phyloP scores from a whole-genome alignment of 441 rosid species.

The Erysimum cheiri region DNA sequence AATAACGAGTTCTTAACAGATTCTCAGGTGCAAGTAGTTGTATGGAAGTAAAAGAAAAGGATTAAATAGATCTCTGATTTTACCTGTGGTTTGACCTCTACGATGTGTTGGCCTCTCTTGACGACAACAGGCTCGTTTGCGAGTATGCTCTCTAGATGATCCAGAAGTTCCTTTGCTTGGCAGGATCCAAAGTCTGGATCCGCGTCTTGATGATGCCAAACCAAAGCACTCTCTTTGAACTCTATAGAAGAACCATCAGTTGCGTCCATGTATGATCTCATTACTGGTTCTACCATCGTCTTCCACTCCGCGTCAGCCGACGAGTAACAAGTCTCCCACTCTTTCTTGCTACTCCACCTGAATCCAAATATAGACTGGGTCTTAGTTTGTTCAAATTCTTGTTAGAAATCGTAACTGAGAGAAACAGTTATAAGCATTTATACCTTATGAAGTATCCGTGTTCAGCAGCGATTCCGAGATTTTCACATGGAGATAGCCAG shows the following conservation, averaged over 20 bases:
- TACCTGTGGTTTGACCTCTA: constrained; percentile 74
- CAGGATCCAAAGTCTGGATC: constrained; percentile 63
- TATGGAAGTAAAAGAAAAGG: not conserved
- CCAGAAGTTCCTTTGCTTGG: constrained; percentile 66
- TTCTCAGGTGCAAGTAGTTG: not conserved
- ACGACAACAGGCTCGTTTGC: constrained; percentile 64
- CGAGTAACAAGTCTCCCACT: constrained; percentile 55
- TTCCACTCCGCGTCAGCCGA: constrained; percentile 55
- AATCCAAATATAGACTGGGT: constrained; percentile 8
- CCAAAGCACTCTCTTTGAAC: constrained; percentile 63
- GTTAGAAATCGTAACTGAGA: not conserved
- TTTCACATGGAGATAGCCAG: constrained; percentile 56
- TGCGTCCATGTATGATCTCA: constrained; percentile 63
- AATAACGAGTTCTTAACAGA: not conserved
- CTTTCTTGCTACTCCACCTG: constrained; percentile 51
- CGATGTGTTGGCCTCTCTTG: constrained; percentile 59
- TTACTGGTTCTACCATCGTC: constrained; percentile 55
- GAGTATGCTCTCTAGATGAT: constrained; percentile 67
- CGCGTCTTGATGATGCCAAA: constrained; percentile 69
- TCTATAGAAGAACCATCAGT: constrained; percentile 68
- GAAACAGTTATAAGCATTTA: not conserved
- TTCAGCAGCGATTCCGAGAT: constrained; percentile 69
- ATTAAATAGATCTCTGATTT: not conserved
- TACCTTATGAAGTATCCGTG: constrained; percentile 68
- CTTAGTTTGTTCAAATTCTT: constrained; percentile 7